phyloP scores from a whole-genome alignment of 73 alveolate species.

The Stentor coeruleus region DNA sequence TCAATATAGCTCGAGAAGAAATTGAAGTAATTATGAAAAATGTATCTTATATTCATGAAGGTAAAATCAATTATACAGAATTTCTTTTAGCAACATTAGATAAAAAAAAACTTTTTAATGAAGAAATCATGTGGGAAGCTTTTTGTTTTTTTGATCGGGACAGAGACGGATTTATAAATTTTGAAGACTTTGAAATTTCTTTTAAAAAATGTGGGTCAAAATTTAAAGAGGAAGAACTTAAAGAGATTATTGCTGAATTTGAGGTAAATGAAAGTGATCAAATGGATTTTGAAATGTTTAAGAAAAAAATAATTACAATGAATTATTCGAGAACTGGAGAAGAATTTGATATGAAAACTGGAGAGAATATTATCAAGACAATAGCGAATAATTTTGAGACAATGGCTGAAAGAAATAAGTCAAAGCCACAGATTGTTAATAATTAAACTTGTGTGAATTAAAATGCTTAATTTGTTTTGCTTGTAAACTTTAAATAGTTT shows the following conservation, averaged over 20 bases:
- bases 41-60: conserved; percentile 27
- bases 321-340: neutral
- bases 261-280: neutral
- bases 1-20: conserved; percentile 24
- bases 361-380: neutral
- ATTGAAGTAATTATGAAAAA: neutral
- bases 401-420: neutral
- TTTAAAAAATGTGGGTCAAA: neutral
- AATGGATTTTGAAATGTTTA: neutral
- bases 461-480: too few species aligned
- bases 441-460: too few species aligned
- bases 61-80: conserved; percentile 39
- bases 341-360: neutral
- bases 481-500: too few species aligned
- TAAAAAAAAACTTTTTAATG: conserved; percentile 22
- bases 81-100: conserved; percentile 41
- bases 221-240: neutral
- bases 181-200: neutral
- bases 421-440: too few species aligned
- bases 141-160: conserved; percentile 27
- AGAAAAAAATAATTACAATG: too few species aligned
- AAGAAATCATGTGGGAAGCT: conserved; percentile 26
- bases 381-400: neutral
- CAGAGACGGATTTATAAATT: neutral
- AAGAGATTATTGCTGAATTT: neutral